Evolutionary conservation across 192 early-diverging fungal species (phyloP), one percentile per base, ranked within the genome.

Genomic region (Diversispora epigaea): DNA sequence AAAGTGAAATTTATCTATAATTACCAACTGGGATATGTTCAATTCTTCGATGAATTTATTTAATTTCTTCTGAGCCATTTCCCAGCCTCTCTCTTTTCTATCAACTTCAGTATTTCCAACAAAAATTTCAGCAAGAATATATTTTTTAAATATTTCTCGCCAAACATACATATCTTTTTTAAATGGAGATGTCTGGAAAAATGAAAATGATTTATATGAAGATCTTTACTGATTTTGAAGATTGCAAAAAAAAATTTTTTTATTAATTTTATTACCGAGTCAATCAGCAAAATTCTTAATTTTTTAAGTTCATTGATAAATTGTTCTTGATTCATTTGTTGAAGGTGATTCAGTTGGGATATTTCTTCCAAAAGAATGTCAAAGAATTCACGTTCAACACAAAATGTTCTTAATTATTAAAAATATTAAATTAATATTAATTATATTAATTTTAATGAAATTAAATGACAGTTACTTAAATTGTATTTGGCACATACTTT

Each of bases 151-250:
- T 39, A 94, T 85, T 73, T 90, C 85, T 22, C 89, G 81, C 89
- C 89, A 94, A 5, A 82, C 78, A 70, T 93, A 89, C 71, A 93
- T 86, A 76, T 94, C 92, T 56, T 90, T 89, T 73, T 90, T 91
- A 55, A 87, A 86, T 2, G 92, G 91, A 0, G 93, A 91, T 4
- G 91, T 78, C 81, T 83, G 60, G 41, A 41, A 68, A 11, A 57
- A 7, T 79, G 6, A 64, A 4, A 43, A 41, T 32, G 0, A 17
- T 6, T 41, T 32, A 9, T 3, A 19, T 7, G 39, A 32, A 2
- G 17, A 8, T 19, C 9, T n/a, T 41, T 7, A 17, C 14, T 44
- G 15, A 19, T 44, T 62, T 14, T 17, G 41, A 40, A 39, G 25
- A 32, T 32, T 32, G 25, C 3, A n/a, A 43, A 64, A 19, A 1